These are phyloP conservation scores for Lunularia cruciata DNA, from an alignment of 225 moss, liverwort and hornwort genomes.

Conservation along the genomic window DNA sequence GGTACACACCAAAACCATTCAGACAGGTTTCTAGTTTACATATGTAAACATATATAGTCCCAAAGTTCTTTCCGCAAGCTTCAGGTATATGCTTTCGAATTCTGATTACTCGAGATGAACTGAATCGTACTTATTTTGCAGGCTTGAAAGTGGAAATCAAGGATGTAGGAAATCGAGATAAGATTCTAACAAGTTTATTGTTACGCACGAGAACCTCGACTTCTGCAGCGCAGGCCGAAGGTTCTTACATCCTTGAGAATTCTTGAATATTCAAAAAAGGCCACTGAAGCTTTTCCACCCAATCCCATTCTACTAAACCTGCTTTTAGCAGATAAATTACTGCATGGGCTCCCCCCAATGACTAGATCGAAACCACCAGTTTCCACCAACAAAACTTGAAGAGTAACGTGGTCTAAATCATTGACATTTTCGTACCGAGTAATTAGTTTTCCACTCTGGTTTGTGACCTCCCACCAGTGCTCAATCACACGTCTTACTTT, in stretches of 20 bases:
- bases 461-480: slow-evolving; percentile 67
- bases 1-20: too few relatives aligned
- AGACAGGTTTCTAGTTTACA: too few relatives aligned
- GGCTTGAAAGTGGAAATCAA: too few relatives aligned
- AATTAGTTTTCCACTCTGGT: slow-evolving; percentile 59
- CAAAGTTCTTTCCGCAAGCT: too few relatives aligned
- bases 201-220: neutral
- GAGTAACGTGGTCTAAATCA: slow-evolving; percentile 39
- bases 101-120: too few relatives aligned
- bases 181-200: too few relatives aligned
- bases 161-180: too few relatives aligned
- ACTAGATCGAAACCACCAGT: slow-evolving; percentile 76
- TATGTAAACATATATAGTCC: too few relatives aligned
- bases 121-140: too few relatives aligned
- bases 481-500: slow-evolving; percentile 57
- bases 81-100: too few relatives aligned
- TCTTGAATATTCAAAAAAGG: slow-evolving; percentile 80
- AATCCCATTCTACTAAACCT: slow-evolving; percentile 57
- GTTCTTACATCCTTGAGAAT: slow-evolving; percentile 37
- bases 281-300: slow-evolving; percentile 55
- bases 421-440: slow-evolving; percentile 51
- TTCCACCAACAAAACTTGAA: slow-evolving; percentile 41
- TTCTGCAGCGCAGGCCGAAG: slow-evolving; percentile 1
- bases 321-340: slow-evolving; percentile 73
- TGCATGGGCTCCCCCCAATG: slow-evolving; percentile 87